phyloP scores from a whole-genome alignment of 208 protist species.

The Trypanosoma boissoni region DNA sequence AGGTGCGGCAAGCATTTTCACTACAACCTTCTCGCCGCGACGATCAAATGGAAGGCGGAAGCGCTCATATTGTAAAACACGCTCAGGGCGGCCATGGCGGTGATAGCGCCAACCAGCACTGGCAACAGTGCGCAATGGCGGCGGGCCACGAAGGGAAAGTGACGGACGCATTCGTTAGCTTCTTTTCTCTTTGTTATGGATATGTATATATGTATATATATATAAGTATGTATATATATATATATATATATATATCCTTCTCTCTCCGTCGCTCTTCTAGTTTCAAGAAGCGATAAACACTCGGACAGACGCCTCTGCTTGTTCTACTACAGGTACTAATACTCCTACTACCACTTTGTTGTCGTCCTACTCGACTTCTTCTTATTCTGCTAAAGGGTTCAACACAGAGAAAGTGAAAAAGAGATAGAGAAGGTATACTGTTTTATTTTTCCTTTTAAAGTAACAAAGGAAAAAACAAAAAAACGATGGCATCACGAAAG shows the following conservation, averaged over 20 bases:
- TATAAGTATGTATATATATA: constrained; percentile 6
- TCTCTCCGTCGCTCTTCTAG: not conserved
- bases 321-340: too few relatives aligned
- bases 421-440: too few relatives aligned
- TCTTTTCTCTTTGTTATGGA: not conserved
- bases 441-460: too few relatives aligned
- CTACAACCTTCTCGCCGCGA: constrained; percentile 78
- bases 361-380: too few relatives aligned
- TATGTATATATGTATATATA: not conserved
- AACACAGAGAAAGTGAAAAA: too few relatives aligned
- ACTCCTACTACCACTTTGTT: too few relatives aligned
- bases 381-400: too few relatives aligned
- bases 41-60: constrained; percentile 86
- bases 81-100: constrained; percentile 61
- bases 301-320: too few relatives aligned
- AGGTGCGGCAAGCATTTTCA: constrained; percentile 95
- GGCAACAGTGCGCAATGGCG: constrained; percentile 72
- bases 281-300: constrained; percentile 4
- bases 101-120: constrained; percentile 87
- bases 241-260: not conserved
- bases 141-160: constrained; percentile 20
- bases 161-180: constrained; percentile 18
- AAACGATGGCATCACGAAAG: constrained; percentile 14
- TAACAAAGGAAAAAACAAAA: constrained; percentile 21
- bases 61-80: constrained; percentile 83